A percentile compares a stretch with the other conserved stretches of the same genome.
Evolutionary conservation across 805 yeast genomes (phyloP).

Genomic region (Wickerhamomyces ciferrii): DNA sequence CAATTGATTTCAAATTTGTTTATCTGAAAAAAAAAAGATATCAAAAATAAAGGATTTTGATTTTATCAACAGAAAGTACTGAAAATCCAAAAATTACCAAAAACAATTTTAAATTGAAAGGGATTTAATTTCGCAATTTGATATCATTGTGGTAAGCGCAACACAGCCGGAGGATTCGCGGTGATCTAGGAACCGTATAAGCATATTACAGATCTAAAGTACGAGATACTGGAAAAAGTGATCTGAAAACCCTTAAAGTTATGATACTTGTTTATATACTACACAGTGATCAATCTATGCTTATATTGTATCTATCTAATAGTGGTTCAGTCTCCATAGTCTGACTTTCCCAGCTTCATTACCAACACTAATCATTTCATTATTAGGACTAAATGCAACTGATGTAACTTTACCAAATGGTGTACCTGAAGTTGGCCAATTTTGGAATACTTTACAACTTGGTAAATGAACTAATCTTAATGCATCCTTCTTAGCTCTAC

Average conservation of each 20-base stretch:
- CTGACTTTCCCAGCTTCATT: conserved; percentile 89
- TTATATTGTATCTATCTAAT: too few relatives aligned
- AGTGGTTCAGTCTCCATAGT: conserved; percentile 85
- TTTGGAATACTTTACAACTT: conserved; percentile 75
- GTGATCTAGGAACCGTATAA: not conserved
- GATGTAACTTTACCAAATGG: conserved; percentile 93
- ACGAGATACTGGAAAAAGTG: too few relatives aligned
- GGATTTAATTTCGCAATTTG: not conserved
- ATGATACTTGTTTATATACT: too few relatives aligned
- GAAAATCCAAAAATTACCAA: too few relatives aligned
- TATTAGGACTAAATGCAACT: conserved; percentile 71
- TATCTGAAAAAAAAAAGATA: too few relatives aligned
- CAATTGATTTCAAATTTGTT: too few relatives aligned
- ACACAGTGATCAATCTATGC: too few relatives aligned
- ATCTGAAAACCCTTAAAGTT: too few relatives aligned
- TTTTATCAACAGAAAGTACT: too few relatives aligned
- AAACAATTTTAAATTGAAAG: too few relatives aligned
- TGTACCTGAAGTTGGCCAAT: conserved; percentile 97
- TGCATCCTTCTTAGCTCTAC: conserved; percentile 82
- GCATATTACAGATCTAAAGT: too few relatives aligned
- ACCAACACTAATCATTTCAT: conserved; percentile 83
- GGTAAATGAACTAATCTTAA: conserved; percentile 85
- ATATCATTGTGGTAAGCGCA: not conserved
- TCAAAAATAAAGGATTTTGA: too few relatives aligned
- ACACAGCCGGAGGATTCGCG: not conserved